Evolutionary conservation across 345 rosid genomes (phyloP), one percentile per base, ranked within the genome.

Genomic region (Excoecaria agallocha): DNA sequence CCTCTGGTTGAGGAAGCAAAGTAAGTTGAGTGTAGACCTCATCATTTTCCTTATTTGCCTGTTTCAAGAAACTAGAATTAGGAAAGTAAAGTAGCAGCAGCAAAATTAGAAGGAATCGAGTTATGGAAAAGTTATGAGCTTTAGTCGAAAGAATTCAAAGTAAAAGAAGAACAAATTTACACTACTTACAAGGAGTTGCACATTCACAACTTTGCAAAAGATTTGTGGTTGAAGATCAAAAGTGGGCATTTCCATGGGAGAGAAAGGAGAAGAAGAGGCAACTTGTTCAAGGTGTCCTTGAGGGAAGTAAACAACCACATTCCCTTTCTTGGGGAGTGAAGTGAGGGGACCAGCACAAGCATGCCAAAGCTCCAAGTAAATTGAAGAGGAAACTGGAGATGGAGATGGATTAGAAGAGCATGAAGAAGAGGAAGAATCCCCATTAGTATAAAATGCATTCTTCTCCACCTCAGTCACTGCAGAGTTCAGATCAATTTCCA

Each of bases 401-500:
- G 85, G 65, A 66, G 92, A 83, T 13, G 89, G 84, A 75, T 84
- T 80, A 48, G 88, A 82, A 68, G 91, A 88, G 54, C 83, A 81
- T 7, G 83, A 85, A 70, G 90, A 85, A 57, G 85, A 80, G 22
- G 93, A 88, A 69, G 88, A 85, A 69, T 82, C 74, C 57, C 72
- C 89, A 79, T 84, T 85, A 16, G 70, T 15, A 81, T 81, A 87
- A 73, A 78, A 70, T 76, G 84, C 76, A 68, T 75, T 82, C 20
- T 83, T 88, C 81, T 87, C 94, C 84, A 80, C 86, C 85, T 88
- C 94, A 68, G 74, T 79, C 77, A 84, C 84, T 80, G 89, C 87
- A 80, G 84, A 86, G 84, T 91, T 94, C 88, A 91, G 89, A 90
- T 94, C 97, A 89, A 91, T 88, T 84, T 94, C 97, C 97, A 94